Base-by-base conservation (phyloP, 768 basidiomycete genomes). In the Xerocomus brunneocitrinus region DNA sequence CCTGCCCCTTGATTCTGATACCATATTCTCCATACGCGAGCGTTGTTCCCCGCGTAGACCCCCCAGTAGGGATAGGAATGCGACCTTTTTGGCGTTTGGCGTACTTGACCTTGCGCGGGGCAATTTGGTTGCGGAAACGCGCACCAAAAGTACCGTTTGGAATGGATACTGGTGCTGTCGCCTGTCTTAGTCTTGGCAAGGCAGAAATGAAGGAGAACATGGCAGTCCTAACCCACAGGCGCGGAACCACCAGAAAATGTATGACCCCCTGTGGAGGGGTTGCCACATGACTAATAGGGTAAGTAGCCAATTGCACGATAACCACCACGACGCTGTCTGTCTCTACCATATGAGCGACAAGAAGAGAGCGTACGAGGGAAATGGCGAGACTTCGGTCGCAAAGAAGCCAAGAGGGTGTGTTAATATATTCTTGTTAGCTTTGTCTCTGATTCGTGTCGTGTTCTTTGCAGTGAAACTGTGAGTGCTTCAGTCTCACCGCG, bases 21-120 rank as follows among this genome's bases (percentile, higher is more conserved):
- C 97, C 97, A 80, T 85, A 99, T 7, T 95, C 87, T 36, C 95
- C 97, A 61, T 83, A 91, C 12, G 91, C 84, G 38, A 98, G 81
- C 1, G 92, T 92, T 4, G 97, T 95, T 22, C 95, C 97, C 66
- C 92, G 90, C 12, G 83, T 89, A 16, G 92, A 94, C 12, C 97
- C 97, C 50, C 95, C 97, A 30, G 71, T 84, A 2, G 91, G 91
- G 47, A 95, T 81, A 8, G 90, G 89, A 41, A 92, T 79, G 42
- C 85, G 79, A 48, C 94, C 95, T 69, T 97, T 97, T 73, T 95
- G 93, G 10, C 91, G 82, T 69, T 90, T 92, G 61, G 89, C 75
- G 66, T 90, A 85, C 69, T 91, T 87, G 53, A 92, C 85, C 55
- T 85, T 77, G 39, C 85, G 80, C 4, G 95, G 95, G 2, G 92